Conservation (phyloP, 1,284 basidiomycete species). For the Fomitiporia mediterranea region DNA sequence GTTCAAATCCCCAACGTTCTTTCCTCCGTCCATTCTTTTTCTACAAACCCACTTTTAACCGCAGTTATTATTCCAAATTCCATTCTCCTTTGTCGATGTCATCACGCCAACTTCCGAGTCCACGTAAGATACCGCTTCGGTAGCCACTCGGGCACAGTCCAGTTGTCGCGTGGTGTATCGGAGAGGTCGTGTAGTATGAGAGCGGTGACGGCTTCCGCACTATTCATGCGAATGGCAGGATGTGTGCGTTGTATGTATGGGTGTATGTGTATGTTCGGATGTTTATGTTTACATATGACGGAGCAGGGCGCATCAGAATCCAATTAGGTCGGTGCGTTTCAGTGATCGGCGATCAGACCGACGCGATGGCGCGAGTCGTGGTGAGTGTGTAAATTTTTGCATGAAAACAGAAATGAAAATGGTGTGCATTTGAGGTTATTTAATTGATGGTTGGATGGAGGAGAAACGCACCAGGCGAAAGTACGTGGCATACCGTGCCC, state of each 20-base stretch:
- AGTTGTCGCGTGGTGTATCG: constrained; percentile 32
- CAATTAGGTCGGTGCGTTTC: background rate
- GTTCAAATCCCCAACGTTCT: background rate
- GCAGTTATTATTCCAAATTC: background rate
- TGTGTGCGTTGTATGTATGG: too few relatives aligned
- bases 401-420: background rate
- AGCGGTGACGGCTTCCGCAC: constrained; percentile 60
- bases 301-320: background rate
- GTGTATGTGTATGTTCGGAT: too few relatives aligned
- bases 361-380: too few relatives aligned
- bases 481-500: constrained; percentile 83
- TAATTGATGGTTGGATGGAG: background rate
- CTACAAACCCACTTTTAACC: background rate
- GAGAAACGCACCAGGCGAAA: constrained; percentile 54
- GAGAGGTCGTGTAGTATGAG: constrained; percentile 57
- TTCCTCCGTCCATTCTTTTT: background rate
- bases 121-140: constrained; percentile 58
- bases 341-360: background rate
- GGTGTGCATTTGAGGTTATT: background rate
- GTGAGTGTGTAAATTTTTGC: too few relatives aligned
- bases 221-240: constrained; percentile 28
- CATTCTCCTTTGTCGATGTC: background rate
- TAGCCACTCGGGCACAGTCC: constrained; percentile 57
- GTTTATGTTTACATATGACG: too few relatives aligned
- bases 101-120: constrained; percentile 18